phyloP scores from a whole-genome alignment of 1,284 basidiomycete genomes.

The Kwoniella shivajii region DNA sequence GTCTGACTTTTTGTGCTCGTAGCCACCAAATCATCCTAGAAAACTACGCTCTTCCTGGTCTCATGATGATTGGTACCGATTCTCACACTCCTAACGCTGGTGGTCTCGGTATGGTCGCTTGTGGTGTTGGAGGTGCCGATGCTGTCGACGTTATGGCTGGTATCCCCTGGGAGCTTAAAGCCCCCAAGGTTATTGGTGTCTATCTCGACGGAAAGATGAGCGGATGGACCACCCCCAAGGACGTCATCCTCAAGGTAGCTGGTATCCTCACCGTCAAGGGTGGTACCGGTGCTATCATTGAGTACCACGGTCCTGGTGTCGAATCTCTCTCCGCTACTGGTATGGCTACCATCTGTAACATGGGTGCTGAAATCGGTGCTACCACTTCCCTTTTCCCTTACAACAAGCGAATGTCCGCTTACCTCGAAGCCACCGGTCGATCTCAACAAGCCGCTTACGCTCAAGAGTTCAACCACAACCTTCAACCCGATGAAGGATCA shows the following conservation, averaged over 20 bases:
- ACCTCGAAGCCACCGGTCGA: conserved; percentile 92
- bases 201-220: conserved; percentile 92
- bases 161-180: conserved; percentile 98
- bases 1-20: not conserved
- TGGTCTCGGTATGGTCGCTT: conserved; percentile 98
- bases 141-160: conserved; percentile 98
- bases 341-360: conserved; percentile 98
- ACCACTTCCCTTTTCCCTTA: conserved; percentile 99
- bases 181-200: conserved; percentile 98
- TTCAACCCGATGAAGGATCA: conserved; percentile 82
- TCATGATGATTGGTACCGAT: conserved; percentile 99
- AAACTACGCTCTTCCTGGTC: conserved; percentile 99
- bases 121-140: conserved; percentile 98
- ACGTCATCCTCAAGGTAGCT: conserved; percentile 96
- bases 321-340: conserved; percentile 96
- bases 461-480: conserved; percentile 85
- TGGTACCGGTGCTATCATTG: conserved; percentile 94
- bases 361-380: conserved; percentile 99
- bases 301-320: conserved; percentile 92
- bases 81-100: conserved; percentile 99
- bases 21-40: conserved; percentile 93
- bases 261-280: conserved; percentile 98
- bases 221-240: conserved; percentile 98
- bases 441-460: conserved; percentile 87
- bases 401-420: conserved; percentile 92